phyloP scores from a whole-genome alignment of 2,329 filamentous ascomycete species.

The Scedosporium aurantiacum region DNA sequence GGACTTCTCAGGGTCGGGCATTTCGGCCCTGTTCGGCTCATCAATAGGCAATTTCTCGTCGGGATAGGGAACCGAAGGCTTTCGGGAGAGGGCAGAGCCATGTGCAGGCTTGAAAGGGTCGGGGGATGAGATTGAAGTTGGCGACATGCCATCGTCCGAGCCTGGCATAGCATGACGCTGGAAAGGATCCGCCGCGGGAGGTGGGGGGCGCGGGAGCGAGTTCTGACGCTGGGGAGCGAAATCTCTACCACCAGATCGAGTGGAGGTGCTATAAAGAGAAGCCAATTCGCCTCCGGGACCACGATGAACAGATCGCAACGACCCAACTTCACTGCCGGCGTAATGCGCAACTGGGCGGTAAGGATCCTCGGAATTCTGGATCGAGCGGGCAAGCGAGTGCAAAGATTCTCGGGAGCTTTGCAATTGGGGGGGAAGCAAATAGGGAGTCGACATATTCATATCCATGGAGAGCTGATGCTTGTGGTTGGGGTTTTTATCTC shows the following conservation, averaged over 20 bases:
- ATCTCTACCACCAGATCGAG: constrained; percentile 16
- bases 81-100: background rate
- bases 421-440: constrained; percentile 77
- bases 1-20: constrained; percentile 26
- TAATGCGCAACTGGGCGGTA: constrained; percentile 58
- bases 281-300: constrained; percentile 23
- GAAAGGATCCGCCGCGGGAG: constrained; percentile 8
- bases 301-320: constrained; percentile 40
- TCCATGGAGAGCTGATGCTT: constrained; percentile 56
- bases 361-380: constrained; percentile 69
- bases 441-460: constrained; percentile 71
- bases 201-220: constrained; percentile 18
- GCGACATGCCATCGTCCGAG: constrained; percentile 6
- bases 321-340: constrained; percentile 43
- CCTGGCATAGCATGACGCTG: background rate
- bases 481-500: constrained; percentile 39
- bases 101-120: constrained; percentile 1
- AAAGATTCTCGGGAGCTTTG: constrained; percentile 77
- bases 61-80: constrained; percentile 17
- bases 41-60: constrained; percentile 18
- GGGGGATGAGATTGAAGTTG: background rate
- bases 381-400: constrained; percentile 68
- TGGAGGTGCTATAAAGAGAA: constrained; percentile 34
- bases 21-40: constrained; percentile 13
- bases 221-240: constrained; percentile 28